Conservation (phyloP, 768 basidiomycete species). For the Dioszegia crocea region DNA sequence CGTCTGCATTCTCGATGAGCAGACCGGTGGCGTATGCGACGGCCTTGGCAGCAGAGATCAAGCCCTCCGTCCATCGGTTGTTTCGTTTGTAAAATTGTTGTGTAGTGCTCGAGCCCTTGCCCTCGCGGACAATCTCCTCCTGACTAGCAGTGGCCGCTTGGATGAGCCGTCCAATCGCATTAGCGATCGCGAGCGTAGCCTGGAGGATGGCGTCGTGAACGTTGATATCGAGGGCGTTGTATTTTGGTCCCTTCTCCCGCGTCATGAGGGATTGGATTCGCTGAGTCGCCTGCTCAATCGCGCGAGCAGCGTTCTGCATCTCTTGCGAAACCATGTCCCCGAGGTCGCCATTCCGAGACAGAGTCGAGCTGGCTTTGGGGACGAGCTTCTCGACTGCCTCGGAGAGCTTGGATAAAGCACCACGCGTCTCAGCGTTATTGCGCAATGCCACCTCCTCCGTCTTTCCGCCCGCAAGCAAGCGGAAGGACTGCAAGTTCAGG, state of each 20-base stretch:
- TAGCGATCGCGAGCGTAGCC: slow-evolving; percentile 91
- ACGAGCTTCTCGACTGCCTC: slow-evolving; percentile 79
- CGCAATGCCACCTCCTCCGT: slow-evolving; percentile 83
- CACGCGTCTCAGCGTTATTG: slow-evolving; percentile 80
- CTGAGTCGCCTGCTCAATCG: slow-evolving; percentile 88
- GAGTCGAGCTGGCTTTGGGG: slow-evolving; percentile 66
- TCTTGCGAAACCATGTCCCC: slow-evolving; percentile 95
- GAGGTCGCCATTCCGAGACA: slow-evolving; percentile 83
- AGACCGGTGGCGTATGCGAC: slow-evolving; percentile 94
- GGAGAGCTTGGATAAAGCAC: slow-evolving; percentile 75
- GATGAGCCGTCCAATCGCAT: slow-evolving; percentile 88
- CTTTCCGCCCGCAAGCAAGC: slow-evolving; percentile 75
- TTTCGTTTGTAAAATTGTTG: slow-evolving; percentile 99
- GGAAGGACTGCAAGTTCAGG: slow-evolving; percentile 93
- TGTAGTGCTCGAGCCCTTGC: slow-evolving; percentile 81
- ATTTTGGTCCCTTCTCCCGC: slow-evolving; percentile 76
- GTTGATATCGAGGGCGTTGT: slow-evolving; percentile 85
- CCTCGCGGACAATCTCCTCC: slow-evolving; percentile 94
- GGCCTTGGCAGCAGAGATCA: slow-evolving; percentile 94
- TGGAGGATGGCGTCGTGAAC: slow-evolving; percentile 96
- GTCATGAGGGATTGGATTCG: slow-evolving; percentile 86
- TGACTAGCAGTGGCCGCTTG: slow-evolving; percentile 96
- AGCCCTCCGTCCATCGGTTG: slow-evolving; percentile 99
- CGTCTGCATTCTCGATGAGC: slow-evolving; percentile 95
- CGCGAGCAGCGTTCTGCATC: slow-evolving; percentile 86